A percentile compares a stretch with the other conserved stretches of the same genome.
Conservation (phyloP, 2,329 filamentous ascomycete genomes). For the Calonectria pseudoreteaudii region DNA sequence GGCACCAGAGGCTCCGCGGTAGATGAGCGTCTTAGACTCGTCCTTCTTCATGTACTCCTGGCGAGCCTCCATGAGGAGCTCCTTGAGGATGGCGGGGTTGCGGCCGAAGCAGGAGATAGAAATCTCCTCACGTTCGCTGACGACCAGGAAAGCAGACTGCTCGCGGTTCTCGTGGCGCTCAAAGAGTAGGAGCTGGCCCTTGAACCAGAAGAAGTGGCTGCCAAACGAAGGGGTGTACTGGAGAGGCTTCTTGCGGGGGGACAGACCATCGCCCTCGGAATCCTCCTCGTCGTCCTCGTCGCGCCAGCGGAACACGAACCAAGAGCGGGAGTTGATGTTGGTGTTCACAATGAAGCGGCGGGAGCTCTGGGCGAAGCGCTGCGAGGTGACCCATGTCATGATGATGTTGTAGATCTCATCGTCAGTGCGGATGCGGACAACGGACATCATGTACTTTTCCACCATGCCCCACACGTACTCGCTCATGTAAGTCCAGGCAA, state of each 20-base stretch:
- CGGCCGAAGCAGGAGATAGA: conserved; percentile 72
- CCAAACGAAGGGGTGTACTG: conserved; percentile 77
- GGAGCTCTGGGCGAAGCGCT: conserved; percentile 69
- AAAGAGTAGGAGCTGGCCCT: conserved; percentile 68
- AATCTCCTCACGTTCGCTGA: conserved; percentile 69
- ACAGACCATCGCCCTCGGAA: conserved; percentile 46
- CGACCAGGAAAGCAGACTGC: conserved; percentile 50
- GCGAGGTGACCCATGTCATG: conserved; percentile 76
- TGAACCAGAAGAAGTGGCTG: conserved; percentile 77
- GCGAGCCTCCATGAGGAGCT: conserved; percentile 70
- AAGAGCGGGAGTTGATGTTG: conserved; percentile 65
- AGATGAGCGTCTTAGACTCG: conserved; percentile 73
- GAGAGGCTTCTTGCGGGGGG: conserved; percentile 58
- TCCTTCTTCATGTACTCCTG: conserved; percentile 67
- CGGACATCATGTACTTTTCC: conserved; percentile 70
- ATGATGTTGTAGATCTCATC: conserved; percentile 81
- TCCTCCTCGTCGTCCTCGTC: conserved; percentile 62
- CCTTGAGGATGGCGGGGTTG: conserved; percentile 70
- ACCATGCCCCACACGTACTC: conserved; percentile 61
- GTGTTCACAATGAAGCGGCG: conserved; percentile 75
- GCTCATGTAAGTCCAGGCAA: conserved; percentile 65
- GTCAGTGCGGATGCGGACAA: conserved; percentile 74
- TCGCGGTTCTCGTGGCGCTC: conserved; percentile 63
- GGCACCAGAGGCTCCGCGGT: conserved; percentile 64
- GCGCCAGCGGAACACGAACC: conserved; percentile 59